A percentile compares a stretch with the other conserved stretches of the same genome.
These are phyloP conservation scores for Dryadomyces quercus-mongolicae DNA, from an alignment of 2,329 filamentous ascomycete genomes.

Conservation along the genomic window DNA sequence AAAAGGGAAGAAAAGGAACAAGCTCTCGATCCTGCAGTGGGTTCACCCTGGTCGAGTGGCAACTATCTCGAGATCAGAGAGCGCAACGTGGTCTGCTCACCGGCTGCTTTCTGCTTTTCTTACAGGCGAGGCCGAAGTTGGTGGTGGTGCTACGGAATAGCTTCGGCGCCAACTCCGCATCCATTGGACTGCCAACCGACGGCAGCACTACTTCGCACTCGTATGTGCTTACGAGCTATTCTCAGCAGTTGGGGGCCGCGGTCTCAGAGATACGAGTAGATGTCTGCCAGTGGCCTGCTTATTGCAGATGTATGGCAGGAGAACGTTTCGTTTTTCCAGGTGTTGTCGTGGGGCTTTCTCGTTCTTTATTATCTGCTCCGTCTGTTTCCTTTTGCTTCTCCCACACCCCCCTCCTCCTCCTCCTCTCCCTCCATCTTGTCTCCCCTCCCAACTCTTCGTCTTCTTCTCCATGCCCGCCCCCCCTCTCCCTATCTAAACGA, in stretches of 20 bases:
- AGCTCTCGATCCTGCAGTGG: background rate
- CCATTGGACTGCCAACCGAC: background rate
- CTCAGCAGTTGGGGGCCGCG: too few species aligned
- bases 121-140: background rate
- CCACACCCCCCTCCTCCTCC: background rate
- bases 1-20: background rate
- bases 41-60: background rate
- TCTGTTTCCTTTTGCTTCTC: background rate
- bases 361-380: background rate
- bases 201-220: background rate
- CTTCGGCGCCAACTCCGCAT: background rate
- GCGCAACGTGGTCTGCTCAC: background rate
- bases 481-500: background rate
- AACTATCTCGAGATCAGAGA: conserved; percentile 2
- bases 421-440: background rate
- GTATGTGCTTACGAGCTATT: background rate
- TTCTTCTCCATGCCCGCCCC: background rate
- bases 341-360: background rate
- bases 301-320: background rate
- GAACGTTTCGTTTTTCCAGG: background rate
- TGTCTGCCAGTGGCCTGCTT: too few species aligned
- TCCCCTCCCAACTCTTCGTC: background rate
- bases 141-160: background rate
- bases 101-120: background rate
- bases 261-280: background rate